phyloP scores from a whole-genome alignment of 2,329 filamentous ascomycete genomes.

The Claviceps pusilla region DNA sequence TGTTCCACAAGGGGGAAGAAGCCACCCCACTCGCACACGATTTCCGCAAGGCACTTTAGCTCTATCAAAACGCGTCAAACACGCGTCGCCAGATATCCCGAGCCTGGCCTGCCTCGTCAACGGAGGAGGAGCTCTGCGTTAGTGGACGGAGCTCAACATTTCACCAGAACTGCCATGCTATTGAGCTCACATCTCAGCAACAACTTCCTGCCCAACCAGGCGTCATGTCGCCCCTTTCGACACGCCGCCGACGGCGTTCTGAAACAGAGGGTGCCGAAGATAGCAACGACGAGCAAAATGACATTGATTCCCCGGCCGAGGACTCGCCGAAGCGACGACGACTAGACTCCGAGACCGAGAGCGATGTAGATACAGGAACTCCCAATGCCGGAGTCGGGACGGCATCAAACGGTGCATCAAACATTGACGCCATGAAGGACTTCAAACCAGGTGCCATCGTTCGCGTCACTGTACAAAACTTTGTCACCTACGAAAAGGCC shows the following conservation, averaged over 20 bases:
- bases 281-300: conserved; percentile 14
- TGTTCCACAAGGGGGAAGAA: neutral
- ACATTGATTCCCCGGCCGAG: conserved; percentile 11
- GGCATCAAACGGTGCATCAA: conserved; percentile 3
- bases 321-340: conserved; percentile 24
- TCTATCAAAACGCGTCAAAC: neutral
- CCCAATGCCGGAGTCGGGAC: conserved; percentile 6
- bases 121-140: neutral
- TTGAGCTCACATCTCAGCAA: neutral
- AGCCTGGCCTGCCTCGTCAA: neutral
- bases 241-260: conserved; percentile 29
- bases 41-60: no score
- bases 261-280: conserved; percentile 26
- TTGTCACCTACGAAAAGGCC: conserved; percentile 86
- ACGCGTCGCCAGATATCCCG: neutral
- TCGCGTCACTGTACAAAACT: conserved; percentile 71
- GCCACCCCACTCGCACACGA: neutral
- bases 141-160: neutral
- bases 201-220: neutral
- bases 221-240: conserved; percentile 16
- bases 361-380: conserved; percentile 7
- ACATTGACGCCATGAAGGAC: conserved; percentile 13
- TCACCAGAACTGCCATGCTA: neutral
- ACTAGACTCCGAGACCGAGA: conserved; percentile 12
- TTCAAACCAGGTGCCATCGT: conserved; percentile 74